A percentile compares a stretch with the other conserved stretches of the same genome.
Conservation (phyloP, 495 filamentous ascomycete genomes). For the Podospora bellae-mahoneyi region DNA sequence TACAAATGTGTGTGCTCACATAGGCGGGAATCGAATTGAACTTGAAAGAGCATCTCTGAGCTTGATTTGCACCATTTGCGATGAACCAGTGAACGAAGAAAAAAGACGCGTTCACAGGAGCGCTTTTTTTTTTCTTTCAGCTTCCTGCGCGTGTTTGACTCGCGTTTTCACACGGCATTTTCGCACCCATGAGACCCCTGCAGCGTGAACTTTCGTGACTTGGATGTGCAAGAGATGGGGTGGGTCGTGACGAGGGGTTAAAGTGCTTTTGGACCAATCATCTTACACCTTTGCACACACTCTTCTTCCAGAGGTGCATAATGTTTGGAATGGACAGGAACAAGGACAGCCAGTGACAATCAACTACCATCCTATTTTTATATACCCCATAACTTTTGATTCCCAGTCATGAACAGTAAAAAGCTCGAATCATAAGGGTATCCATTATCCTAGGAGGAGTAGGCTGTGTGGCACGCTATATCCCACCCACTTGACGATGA, state of each 20-base stretch:
- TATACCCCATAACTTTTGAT: conserved; percentile 1
- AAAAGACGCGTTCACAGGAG: conserved; percentile 3
- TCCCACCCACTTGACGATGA: background rate
- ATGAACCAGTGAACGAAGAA: background rate
- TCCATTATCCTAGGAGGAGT: background rate
- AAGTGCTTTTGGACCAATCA: conserved; percentile 1
- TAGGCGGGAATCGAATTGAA: background rate
- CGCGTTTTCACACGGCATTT: conserved; percentile 2
- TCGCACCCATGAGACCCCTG: background rate
- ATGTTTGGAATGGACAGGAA: background rate
- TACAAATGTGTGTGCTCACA: too few species aligned
- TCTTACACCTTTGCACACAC: background rate
- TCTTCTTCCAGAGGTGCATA: background rate
- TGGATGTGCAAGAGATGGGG: background rate
- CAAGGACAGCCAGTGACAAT: too few species aligned
- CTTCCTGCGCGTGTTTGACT: background rate
- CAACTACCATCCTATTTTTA: background rate
- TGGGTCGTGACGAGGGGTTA: background rate
- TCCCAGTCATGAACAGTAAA: background rate
- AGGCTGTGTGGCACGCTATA: background rate
- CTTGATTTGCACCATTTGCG: too few species aligned
- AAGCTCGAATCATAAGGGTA: background rate
- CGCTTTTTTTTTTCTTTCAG: conserved; percentile 9
- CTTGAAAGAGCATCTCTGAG: too few species aligned
- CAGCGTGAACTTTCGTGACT: background rate